Base-by-base conservation (phyloP, 257 asterid genomes). In the Mentha longifolia region DNA sequence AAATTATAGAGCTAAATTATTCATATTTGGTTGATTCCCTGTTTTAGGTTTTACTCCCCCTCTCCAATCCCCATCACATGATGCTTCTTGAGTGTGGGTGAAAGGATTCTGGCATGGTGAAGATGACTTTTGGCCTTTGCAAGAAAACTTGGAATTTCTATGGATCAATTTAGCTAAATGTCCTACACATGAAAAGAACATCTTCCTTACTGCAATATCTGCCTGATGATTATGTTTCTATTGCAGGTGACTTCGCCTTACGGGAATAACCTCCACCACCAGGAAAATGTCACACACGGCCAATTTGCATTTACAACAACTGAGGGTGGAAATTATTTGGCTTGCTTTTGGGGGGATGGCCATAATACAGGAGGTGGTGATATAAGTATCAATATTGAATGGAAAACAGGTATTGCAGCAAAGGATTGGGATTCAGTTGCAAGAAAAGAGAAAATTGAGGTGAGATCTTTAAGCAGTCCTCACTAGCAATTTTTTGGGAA, bases 351-450 rank as follows among this genome's bases (percentile, higher is more conserved):
- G 96, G 68, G 80, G 12, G 92, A 82, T 39, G 78, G 83, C 65
- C 84, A 80, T 52, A 76, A 68, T 80, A 45, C 87, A 14, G 85
- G 79, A 61, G 71, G 64, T 60, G 92, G 88, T 69, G 89, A 80
- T 65, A 72, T 84, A 72, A 92, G 86, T 69, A 79, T 92, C 56
- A 88, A 85, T 85, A 82, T 92, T 56, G 98, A 88, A 51, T 90
- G 98, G 97, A 92, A 87, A 77, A 90, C 86, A 3, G 97, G 98
- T 69, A 83, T 92, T 75, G 97, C 97, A 45, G 97, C 96, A 17
- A 88, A 88, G 79, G 98, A 92, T 73, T 90, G 98, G 97, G 95
- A 92, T 2, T 85, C 97, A 19, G 96, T 92, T 79, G 98, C 96
- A 33, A 87, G 85, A 72, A 92, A 92, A 82, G 97, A 92, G 84